Base-by-base conservation (phyloP, 1,139 yeast genomes). In the Zhuliangozyma parablackwelliae region DNA sequence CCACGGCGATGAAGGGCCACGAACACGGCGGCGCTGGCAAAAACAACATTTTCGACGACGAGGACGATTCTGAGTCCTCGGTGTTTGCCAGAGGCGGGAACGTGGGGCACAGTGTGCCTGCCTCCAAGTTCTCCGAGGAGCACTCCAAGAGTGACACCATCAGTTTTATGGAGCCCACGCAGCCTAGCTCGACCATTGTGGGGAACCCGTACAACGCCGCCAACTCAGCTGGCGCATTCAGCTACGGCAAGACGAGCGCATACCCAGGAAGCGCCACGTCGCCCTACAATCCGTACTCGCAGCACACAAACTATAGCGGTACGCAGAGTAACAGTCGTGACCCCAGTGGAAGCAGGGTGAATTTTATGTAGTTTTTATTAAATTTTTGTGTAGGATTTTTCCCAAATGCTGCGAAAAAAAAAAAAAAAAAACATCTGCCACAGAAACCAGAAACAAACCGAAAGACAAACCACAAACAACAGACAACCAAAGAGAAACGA, bases 1-100 rank as follows among this genome's bases (percentile, higher is more conserved):
- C 85, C 26, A 80, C 94, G 12, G 96, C 94, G 3, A 78, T 88
- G 77, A 85, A 78, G 50, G 88, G 90, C 7, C 88, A 82, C 56
- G 88, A 75, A 42, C 66, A 67, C 43, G 60, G 59, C 26, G 62
- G 60, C 21, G 56, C 55, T 29, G 11, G 26, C 8, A 35, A 39
- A 26, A 70, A 63, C 33, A 33, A 63, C 3, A 53, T 56, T 8
- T 62, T 57, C 40, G 70, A 65, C 30, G 72, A 63, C 20, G 68
- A 61, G 16, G 38, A 34, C n/a, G 12, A 26, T 12, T 24, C 9
- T 5, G 28, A 26, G 12, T 26, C 11, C 11, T 26, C 12, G 6
- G 23, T 7, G 24, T 23, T 23, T 9, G 9, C 10, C 11, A 6
- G 12, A 8, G n/a, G 26, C n/a, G 26, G n/a, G n/a, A 24, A 9